Percentiles rank a stretch among this genome's conserved stretches.
Evolutionary conservation across 2,329 filamentous ascomycete genomes (phyloP).

Genomic region (Alternaria burnsii): DNA sequence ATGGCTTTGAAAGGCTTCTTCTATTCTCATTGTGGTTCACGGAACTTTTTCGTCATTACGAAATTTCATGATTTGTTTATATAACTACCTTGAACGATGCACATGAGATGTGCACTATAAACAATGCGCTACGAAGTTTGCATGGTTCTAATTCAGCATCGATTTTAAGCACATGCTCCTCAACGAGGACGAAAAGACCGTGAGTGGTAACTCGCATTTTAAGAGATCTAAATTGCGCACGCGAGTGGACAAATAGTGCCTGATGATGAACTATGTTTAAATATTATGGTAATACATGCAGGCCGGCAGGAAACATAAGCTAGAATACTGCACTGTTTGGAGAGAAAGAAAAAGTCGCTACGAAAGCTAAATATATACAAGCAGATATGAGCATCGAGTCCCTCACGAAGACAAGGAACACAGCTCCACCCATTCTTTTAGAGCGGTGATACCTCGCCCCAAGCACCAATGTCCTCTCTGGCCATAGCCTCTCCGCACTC

Average conservation of each 20-base stretch:
- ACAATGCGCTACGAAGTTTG: background rate
- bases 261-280: background rate
- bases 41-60: background rate
- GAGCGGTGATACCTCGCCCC: slow-evolving; percentile 23
- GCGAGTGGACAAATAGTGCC: background rate
- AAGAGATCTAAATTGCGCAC: background rate
- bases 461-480: slow-evolving; percentile 36
- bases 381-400: background rate
- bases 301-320: background rate
- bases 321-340: background rate
- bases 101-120: background rate
- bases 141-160: background rate
- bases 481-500: slow-evolving; percentile 41
- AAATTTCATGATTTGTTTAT: background rate
- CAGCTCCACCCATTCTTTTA: background rate
- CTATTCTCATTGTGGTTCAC: background rate
- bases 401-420: background rate
- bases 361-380: slow-evolving; percentile 4
- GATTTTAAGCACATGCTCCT: background rate
- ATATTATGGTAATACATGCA: slow-evolving; percentile 1
- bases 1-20: background rate
- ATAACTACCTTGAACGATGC: background rate
- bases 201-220: background rate
- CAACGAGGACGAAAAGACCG: background rate
- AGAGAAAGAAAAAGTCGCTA: background rate